These are phyloP conservation scores for Hypomyces perniciosus DNA, from an alignment of 2,329 filamentous ascomycete species.

Conservation along the genomic window DNA sequence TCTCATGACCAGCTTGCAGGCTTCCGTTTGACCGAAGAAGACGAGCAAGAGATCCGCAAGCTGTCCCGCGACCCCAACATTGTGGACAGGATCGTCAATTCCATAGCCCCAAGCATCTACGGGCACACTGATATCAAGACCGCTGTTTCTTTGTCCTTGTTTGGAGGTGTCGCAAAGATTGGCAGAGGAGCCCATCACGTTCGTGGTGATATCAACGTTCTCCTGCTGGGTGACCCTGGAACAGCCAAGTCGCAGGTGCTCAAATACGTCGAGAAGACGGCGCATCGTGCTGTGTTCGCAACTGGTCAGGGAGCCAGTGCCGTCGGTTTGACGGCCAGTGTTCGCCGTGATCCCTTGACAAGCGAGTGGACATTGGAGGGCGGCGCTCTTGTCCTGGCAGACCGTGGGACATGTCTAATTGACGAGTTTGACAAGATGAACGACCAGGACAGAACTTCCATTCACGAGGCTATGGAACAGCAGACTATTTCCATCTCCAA, in stretches of 20 bases:
- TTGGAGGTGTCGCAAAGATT: constrained; percentile 88
- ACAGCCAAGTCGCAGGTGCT: constrained; percentile 97
- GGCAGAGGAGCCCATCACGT: constrained; percentile 86
- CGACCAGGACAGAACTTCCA: constrained; percentile 94
- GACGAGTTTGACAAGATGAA: constrained; percentile 99
- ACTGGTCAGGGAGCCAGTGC: constrained; percentile 96
- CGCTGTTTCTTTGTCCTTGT: constrained; percentile 85
- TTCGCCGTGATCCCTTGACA: constrained; percentile 89
- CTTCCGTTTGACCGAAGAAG: constrained; percentile 90
- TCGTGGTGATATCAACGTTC: constrained; percentile 94
- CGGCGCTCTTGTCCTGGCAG: constrained; percentile 88
- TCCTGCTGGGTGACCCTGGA: constrained; percentile 92
- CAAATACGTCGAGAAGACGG: constrained; percentile 97
- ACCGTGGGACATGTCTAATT: constrained; percentile 91
- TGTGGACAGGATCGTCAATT: constrained; percentile 85
- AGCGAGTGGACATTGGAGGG: constrained; percentile 97
- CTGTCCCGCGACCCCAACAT: constrained; percentile 88
- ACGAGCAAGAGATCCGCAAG: constrained; percentile 83
- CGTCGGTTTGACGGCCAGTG: constrained; percentile 94
- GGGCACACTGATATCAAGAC: constrained; percentile 97
- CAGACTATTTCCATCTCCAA: constrained; percentile 99
- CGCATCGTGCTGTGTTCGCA: constrained; percentile 92
- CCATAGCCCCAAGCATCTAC: constrained; percentile 95
- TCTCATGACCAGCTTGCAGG: constrained; percentile 95
- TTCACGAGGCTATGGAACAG: constrained; percentile 99